phyloP scores from a whole-genome alignment of 805 yeast species.

The Phaffomyces thermotolerans region DNA sequence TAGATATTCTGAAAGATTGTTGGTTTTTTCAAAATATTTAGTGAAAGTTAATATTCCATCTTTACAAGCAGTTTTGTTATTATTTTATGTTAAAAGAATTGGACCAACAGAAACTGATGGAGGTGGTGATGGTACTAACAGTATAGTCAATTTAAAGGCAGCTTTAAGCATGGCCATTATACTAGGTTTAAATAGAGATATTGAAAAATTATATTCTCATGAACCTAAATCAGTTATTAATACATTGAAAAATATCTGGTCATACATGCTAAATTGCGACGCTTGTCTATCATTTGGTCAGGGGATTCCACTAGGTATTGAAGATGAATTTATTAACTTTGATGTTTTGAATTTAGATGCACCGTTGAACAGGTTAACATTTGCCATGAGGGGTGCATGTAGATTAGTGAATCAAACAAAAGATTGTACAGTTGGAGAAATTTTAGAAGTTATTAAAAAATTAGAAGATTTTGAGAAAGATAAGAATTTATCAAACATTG shows the following conservation, averaged over 20 bases:
- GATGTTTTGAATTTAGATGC: not conserved
- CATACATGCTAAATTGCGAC: slow-evolving; percentile 12
- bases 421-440: slow-evolving; percentile 11
- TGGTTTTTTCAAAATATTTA: slow-evolving; percentile 10
- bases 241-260: slow-evolving; percentile 15
- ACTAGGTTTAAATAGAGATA: slow-evolving; percentile 20
- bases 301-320: slow-evolving; percentile 20
- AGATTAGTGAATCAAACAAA: slow-evolving; percentile 3
- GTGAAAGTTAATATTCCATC: slow-evolving; percentile 16
- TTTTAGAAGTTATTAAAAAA: slow-evolving; percentile 7
- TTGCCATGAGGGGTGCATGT: slow-evolving; percentile 10
- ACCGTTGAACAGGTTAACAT: slow-evolving; percentile 3
- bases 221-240: slow-evolving; percentile 5
- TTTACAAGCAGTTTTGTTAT: slow-evolving; percentile 16
- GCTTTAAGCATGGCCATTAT: slow-evolving; percentile 20
- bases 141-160: slow-evolving; percentile 8
- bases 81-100: slow-evolving; percentile 10
- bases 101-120: slow-evolving; percentile 19
- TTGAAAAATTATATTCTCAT: slow-evolving; percentile 12
- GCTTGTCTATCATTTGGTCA: slow-evolving; percentile 11
- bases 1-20: slow-evolving; percentile 11
- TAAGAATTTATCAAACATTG: slow-evolving; percentile 4
- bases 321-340: slow-evolving; percentile 10
- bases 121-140: slow-evolving; percentile 14
- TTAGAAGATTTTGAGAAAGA: slow-evolving; percentile 15